Percentiles rank a stretch among this genome's conserved stretches.
Evolutionary conservation across 2,329 filamentous ascomycete species (phyloP).

Genomic region (Fusarium odoratissimum): DNA sequence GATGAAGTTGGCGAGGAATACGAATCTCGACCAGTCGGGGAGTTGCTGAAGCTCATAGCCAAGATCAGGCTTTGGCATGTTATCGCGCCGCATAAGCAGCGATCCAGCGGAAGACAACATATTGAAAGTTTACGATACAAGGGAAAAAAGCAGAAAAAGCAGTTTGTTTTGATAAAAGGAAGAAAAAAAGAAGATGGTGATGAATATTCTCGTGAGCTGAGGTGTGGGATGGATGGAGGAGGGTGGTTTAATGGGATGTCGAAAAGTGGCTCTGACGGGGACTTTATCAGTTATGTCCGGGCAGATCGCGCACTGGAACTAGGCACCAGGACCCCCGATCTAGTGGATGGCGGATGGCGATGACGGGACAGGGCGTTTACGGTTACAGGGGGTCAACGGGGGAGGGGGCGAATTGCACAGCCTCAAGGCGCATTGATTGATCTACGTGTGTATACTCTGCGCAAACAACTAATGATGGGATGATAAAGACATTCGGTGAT

Average conservation of each 20-base stretch:
- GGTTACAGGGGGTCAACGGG: neutral
- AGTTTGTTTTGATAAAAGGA: neutral
- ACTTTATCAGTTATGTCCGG: slow-evolving; percentile 18
- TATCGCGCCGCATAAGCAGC: slow-evolving; percentile 50
- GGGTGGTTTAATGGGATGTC: slow-evolving; percentile 14
- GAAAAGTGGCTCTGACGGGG: slow-evolving; percentile 14
- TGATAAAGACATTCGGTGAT: neutral
- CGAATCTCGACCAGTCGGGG: slow-evolving; percentile 52
- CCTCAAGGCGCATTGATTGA: slow-evolving; percentile 15
- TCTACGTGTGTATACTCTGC: neutral
- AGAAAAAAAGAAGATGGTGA: neutral
- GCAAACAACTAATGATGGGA: neutral
- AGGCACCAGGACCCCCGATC: slow-evolving; percentile 7
- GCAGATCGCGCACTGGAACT: slow-evolving; percentile 28
- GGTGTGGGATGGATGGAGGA: slow-evolving; percentile 18
- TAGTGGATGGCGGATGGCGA: neutral
- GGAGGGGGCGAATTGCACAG: slow-evolving; percentile 17
- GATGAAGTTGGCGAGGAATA: slow-evolving; percentile 56
- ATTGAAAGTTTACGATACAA: neutral
- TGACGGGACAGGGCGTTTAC: slow-evolving; percentile 13
- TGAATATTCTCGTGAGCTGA: neutral
- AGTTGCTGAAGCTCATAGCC: slow-evolving; percentile 7
- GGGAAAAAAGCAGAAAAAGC: neutral
- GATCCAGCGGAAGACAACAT: slow-evolving; percentile 37
- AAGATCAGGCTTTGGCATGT: slow-evolving; percentile 31